Base-by-base conservation (phyloP, 306 rosid species). In the Prosopis cineraria region DNA sequence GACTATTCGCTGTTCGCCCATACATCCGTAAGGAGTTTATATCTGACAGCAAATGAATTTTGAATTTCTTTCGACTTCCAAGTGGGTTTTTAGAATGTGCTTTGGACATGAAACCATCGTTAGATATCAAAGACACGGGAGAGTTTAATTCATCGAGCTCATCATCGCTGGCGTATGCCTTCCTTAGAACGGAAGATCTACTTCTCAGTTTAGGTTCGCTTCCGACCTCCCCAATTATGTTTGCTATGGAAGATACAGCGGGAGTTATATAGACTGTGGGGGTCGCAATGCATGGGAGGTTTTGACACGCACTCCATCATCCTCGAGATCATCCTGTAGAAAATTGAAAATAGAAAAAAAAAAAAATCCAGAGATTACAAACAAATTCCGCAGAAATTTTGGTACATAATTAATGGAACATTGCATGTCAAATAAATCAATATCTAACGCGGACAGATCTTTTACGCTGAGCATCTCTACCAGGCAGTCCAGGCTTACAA, bases 101-200 rank as follows among this genome's bases (percentile, higher is more conserved):
- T 8, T 86, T 70, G 75, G 85, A 81, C 36, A 27, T 65, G 45
- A 90, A 62, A 40, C 74, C 84, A 60, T 73, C 74, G 12, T 64
- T 56, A 37, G 86, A 68, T 79, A 90, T 86, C 9, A 84, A 78
- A 50, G 89, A 85, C 78, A 92, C 75, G 22, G 97, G 97, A 4
- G 88, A 88, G 30, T 85, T 87, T 78, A 92, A 73, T 70, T 92
- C 93, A 47, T 90, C 88, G 7, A 92, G 92, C 83, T 92, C 97
- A 58, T 92, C 97, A 72, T 90, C 97, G 63, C 97, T 92, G 53
- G 90, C 84, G 82, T 84, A 76, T 6, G 97, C 86, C 78, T 92
- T 92, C 68, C 88, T 75, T 39, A 84, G 50, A 73, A 89, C 76
- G 20, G 90, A 92, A 37, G 97, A 88, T 60, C 79, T 89, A 43